Base-by-base conservation (phyloP, 352 stramenopile species). In the Pythium dissimile region DNA sequence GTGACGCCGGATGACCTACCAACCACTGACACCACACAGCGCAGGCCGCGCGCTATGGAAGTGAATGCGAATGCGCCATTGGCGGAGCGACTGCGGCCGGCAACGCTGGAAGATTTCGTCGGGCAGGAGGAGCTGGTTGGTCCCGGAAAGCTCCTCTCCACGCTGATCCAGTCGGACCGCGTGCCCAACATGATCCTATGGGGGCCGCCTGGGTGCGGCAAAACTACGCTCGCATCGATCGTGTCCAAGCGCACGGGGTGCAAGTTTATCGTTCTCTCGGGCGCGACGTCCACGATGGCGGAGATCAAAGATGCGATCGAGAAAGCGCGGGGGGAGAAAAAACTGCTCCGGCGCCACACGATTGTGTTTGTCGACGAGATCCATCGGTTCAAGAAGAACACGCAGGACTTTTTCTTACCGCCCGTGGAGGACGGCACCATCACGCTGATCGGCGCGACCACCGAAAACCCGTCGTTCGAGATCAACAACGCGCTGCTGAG, bases 291-390 rank as follows among this genome's bases (percentile, higher is more conserved):
- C 13, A 89, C 78, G 41, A 66, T 78, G 10, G 72, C 70, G 16
- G 83, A 91, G 24, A 83, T 95, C 62, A 80, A 81, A 30, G 82
- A 90, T 8, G 81, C 86, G 1, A 69, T 92, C 23, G 84, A 92
- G 21, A 77, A 82, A 55, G 86, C 86, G 1, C 64, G 71, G 43
- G 75, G 73, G 0, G 83, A 95, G 57, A 66, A 62, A 18, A 83
- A 84, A 45, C 66, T 92, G 51, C 73, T 86, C 5, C 64, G 66
- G 13, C 62, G 84, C 44, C 71, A 77, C 21, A 94, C 87, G 0
- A 90, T 94, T 23, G 72, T 96, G 16, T 96, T 96, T 45, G 81
- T 95, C 1, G 87, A 96, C 38, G 87, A 96, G 62, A 89, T 96
- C 49, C 87, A 96, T 59, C 79, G 84, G 7, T 94, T 92, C 64